Base-by-base conservation (phyloP, 768 basidiomycete genomes). In the Artomyces pyxidatus region DNA sequence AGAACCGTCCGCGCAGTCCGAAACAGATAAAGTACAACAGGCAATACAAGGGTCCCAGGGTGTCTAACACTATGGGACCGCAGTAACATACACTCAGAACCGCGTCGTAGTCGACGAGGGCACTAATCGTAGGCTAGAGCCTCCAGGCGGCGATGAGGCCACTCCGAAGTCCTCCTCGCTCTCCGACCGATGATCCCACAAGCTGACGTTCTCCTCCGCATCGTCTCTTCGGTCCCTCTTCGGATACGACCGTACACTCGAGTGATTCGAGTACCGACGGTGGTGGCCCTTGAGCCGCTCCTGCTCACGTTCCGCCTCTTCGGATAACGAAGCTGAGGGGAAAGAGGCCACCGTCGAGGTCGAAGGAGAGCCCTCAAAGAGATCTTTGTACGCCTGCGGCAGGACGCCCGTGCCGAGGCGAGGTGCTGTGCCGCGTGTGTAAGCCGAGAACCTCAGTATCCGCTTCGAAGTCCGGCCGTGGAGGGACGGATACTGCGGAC, bases 131-230 rank as follows among this genome's bases (percentile, higher is more conserved):
- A 53, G 56, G 21, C 55, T 38, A 14, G 48, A 47, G 19, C 53
- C 53, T 4, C 12, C 9, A 38, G 53, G 42, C 7, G 55, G 50
- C 5, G 54, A 46, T 2, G 49, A 42, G n/a, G n/a, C n/a, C 10
- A 29, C 10, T 19, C 22, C 9, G 10, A 23, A 7, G 1, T n/a
- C n/a, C n/a, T n/a, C n/a, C n/a, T 45, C 48, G 6, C 49, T n/a
- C n/a, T n/a, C n/a, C n/a, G n/a, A n/a, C n/a, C n/a, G n/a, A n/a
- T n/a, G n/a, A n/a, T n/a, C n/a, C n/a, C 75, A 80, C 47, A 85
- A 56, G 42, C 79, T 73, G 45, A 75, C 61, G 47, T 77, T 79
- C 65, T 85, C 83, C 48, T 84, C 83, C 42, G 62, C 60, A 45
- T 85, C 83, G 56, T 80, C 77, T 3, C 0, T 12, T 8, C 25